Percentiles rank a stretch among this genome's conserved stretches.
Evolutionary conservation across 306 rosid species (phyloP).

Genomic region (Prunus armeniaca): DNA sequence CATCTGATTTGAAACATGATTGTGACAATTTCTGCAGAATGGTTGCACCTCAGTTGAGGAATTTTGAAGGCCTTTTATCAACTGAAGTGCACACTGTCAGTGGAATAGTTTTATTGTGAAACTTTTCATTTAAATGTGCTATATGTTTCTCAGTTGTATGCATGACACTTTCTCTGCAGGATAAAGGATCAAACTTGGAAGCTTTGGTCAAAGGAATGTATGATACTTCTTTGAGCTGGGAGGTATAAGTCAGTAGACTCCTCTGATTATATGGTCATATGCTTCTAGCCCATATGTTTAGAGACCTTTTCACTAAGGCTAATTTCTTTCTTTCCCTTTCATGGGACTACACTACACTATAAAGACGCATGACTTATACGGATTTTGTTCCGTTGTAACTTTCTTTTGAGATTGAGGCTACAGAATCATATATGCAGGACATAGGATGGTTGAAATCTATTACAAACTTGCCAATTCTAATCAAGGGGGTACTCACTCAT

Average conservation of each 20-base stretch:
- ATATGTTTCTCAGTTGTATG: background rate
- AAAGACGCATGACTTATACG: too few species aligned
- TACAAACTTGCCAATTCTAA: conserved; percentile 39
- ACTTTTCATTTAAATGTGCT: background rate
- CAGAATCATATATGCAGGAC: conserved; percentile 17
- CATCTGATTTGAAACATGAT: conserved; percentile 2
- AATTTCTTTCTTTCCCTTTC: background rate
- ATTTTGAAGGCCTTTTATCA: conserved; percentile 58
- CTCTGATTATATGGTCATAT: too few species aligned
- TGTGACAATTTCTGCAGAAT: conserved; percentile 35
- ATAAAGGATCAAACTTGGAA: conserved; percentile 45
- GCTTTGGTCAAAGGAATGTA: conserved; percentile 22
- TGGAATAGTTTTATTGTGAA: conserved; percentile 10
- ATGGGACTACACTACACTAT: background rate
- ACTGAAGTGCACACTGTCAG: conserved; percentile 41
- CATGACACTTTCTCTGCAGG: conserved; percentile 33
- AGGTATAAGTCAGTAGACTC: conserved; percentile 31
- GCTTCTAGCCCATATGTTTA: too few species aligned
- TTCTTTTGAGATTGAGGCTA: background rate
- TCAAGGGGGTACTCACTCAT: conserved; percentile 42
- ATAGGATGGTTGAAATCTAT: conserved; percentile 35
- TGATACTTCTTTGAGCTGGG: conserved; percentile 57
- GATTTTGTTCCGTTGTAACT: background rate
- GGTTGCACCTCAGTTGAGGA: conserved; percentile 47
- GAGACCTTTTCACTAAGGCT: background rate